Percentiles rank a stretch among this genome's conserved stretches.
phyloP scores from a whole-genome alignment of 805 yeast genomes.

The Naumovozyma dairenensis region DNA sequence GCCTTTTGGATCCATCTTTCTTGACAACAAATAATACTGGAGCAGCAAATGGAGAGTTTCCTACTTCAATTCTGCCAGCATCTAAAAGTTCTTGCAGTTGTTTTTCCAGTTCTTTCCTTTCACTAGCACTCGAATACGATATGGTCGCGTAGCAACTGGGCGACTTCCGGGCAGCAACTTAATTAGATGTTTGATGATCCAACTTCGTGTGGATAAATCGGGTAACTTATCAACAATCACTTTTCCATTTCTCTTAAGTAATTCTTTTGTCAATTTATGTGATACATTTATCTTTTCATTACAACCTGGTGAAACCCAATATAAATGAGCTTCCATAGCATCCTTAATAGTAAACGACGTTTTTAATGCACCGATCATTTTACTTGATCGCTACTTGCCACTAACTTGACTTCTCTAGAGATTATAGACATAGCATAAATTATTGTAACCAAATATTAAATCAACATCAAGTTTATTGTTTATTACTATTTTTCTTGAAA shows the following conservation, averaged over 20 bases:
- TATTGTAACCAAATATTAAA: neutral
- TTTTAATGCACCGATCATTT: neutral
- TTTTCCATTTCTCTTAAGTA: neutral
- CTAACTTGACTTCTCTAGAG: neutral
- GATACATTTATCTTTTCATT: neutral
- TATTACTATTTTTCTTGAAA: neutral
- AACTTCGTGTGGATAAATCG: neutral
- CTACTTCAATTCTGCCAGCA: neutral
- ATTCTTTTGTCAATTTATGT: neutral
- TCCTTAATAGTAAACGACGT: neutral
- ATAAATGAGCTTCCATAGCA: neutral
- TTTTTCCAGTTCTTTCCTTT: neutral
- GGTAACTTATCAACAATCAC: neutral
- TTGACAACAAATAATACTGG: slow-evolving; percentile 2
- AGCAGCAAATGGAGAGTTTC: slow-evolving; percentile 1
- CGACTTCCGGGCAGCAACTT: neutral
- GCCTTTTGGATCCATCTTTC: neutral
- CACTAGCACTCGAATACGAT: neutral
- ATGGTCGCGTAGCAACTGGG: neutral
- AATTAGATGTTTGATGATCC: neutral
- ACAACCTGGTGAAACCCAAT: neutral
- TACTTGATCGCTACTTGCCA: neutral
- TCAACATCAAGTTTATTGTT: neutral
- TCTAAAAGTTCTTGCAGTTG: neutral
- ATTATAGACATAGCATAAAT: neutral